phyloP scores from a whole-genome alignment of 768 basidiomycete genomes.

The Asterophora parasitica region DNA sequence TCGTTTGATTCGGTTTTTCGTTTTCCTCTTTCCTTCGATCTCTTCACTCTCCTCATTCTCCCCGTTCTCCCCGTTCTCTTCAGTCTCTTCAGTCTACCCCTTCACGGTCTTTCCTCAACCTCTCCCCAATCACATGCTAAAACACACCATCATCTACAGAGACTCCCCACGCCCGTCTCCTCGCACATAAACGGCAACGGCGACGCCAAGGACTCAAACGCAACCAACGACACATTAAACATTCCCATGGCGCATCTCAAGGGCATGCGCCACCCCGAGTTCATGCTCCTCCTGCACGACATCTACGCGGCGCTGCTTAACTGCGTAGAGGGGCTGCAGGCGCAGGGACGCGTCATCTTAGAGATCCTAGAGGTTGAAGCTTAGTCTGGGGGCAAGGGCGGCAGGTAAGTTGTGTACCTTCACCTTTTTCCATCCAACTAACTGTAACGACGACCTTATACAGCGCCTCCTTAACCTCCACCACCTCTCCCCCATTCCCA shows the following conservation, averaged over 20 bases:
- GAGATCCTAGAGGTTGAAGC: constrained; percentile 45
- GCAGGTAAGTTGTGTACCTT: neutral
- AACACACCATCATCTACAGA: too few relatives aligned
- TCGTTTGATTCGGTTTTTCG: neutral
- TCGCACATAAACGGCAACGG: too few relatives aligned
- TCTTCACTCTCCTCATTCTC: too few relatives aligned
- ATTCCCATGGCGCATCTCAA: constrained; percentile 42
- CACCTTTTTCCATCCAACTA: neutral
- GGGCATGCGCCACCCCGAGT: constrained; percentile 64
- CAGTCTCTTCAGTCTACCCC: neutral
- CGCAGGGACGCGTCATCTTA: constrained; percentile 52
- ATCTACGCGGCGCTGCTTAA: constrained; percentile 62
- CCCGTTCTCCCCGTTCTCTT: neutral
- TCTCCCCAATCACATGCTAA: too few relatives aligned
- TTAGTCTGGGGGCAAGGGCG: neutral
- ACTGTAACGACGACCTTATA: neutral
- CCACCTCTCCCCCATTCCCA: constrained; percentile 25
- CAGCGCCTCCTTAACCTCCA: constrained; percentile 7
- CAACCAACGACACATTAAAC: neutral
- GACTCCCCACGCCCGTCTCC: too few relatives aligned
- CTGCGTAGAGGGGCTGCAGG: constrained; percentile 63
- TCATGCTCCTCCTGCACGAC: constrained; percentile 52
- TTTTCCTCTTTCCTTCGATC: too few relatives aligned
- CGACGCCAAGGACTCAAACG: too few relatives aligned
- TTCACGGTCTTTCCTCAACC: neutral